Base-by-base conservation (phyloP, 2,329 filamentous ascomycete species). In the Pseudogymnoascus sp. region DNA sequence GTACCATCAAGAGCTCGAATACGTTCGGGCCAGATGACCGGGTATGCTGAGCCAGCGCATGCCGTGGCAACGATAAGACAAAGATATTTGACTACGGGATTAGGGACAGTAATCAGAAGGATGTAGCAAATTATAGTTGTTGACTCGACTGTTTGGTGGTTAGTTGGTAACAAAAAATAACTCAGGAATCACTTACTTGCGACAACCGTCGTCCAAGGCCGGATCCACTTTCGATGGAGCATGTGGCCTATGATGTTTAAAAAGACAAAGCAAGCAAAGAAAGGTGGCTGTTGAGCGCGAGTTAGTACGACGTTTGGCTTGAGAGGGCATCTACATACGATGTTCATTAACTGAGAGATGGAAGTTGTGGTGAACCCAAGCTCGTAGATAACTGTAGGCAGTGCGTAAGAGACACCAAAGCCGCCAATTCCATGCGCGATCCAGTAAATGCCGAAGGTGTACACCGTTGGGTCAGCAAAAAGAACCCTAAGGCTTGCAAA, bases 21-120 rank as follows among this genome's bases (percentile, higher is more conserved):
- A 1, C 75, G 72, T 64, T 77, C 76, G 6, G 75, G 75, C 75
- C 75, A 78, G 65, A 77, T 77, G 40, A 77, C 73, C 0, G 75
- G 75, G 62, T 76, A 77, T 5, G 74, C 74, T 4, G 74, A 77
- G 2, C 74, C 74, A 1, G 75, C 72, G 60, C 74, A 76, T 1
- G 72, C 68, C 0, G 71, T 68, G 12, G 68, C 73, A 4, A 77
- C 68, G 21, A 76, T 72, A 25, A 76, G 63, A 37, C 69, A 72
- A 7, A 75, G 60, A 58, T 76, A 76, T 61, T 73, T 74, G 35
- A 74, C 74, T 1, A 72, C 62, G 0, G 70, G 63, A 64, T 73
- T 74, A 2, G 52, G 42, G 3, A 75, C 71, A 0, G 72, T 74
- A 33, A 74, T 73, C 3, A 76, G 67, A 27, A 76, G 69, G 15